phyloP scores from a whole-genome alignment of 306 rosid genomes.

The Fagus sylvatica region DNA sequence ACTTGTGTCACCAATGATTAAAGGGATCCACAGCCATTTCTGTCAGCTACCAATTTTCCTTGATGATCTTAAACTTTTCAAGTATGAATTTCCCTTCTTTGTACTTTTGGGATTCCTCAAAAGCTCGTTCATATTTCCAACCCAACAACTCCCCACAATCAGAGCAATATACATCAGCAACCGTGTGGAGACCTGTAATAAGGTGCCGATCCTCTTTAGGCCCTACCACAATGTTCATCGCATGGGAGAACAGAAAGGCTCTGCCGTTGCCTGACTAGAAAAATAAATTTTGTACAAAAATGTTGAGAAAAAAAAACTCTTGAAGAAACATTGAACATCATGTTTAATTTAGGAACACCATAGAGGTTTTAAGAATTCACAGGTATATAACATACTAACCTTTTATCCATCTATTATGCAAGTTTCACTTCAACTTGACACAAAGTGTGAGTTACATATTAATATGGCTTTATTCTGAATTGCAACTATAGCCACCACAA shows the following conservation, averaged over 20 bases:
- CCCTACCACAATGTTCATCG: slow-evolving; percentile 55
- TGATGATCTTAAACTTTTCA: slow-evolving; percentile 62
- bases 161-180: slow-evolving; percentile 54
- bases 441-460: no score
- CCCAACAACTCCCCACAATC: slow-evolving; percentile 65
- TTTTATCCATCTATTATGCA: no score
- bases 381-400: no score
- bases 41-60: slow-evolving; percentile 35
- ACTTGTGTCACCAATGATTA: no score
- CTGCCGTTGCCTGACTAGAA: slow-evolving; percentile 59
- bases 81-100: slow-evolving; percentile 70
- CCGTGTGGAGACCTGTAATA: slow-evolving; percentile 62
- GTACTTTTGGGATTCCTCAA: slow-evolving; percentile 56
- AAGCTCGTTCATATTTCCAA: slow-evolving; percentile 69
- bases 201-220: slow-evolving; percentile 46
- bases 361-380: no score
- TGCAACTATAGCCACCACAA: no score
- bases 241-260: slow-evolving; percentile 69
- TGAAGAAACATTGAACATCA: not conserved
- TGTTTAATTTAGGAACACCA: not conserved
- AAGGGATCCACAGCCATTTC: not conserved
- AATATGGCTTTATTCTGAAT: no score
- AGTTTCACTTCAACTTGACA: no score
- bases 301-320: slow-evolving; percentile 4
- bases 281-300: slow-evolving; percentile 22